Percentiles rank a stretch among this genome's conserved stretches.
phyloP scores from a whole-genome alignment of 2,329 filamentous ascomycete genomes.

The Neofusicoccum ribis region DNA sequence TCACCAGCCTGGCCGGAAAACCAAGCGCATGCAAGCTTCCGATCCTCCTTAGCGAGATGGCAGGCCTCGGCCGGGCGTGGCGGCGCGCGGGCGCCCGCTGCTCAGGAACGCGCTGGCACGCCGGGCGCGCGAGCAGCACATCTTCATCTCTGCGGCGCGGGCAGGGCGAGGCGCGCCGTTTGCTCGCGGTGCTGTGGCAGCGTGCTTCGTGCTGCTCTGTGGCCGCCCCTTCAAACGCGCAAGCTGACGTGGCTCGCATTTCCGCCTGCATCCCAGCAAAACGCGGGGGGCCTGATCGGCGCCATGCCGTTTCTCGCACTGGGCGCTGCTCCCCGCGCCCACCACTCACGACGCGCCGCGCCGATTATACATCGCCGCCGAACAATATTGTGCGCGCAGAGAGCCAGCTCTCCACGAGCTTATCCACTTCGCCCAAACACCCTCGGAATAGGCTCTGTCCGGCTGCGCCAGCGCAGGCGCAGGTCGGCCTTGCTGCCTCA shows the following conservation, averaged over 20 bases:
- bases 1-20: conserved; percentile 6
- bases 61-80: not conserved
- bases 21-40: conserved; percentile 11
- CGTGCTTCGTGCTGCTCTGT: not conserved
- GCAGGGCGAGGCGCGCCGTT: conserved; percentile 9
- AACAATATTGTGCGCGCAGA: not conserved
- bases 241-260: conserved; percentile 16
- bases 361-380: not conserved
- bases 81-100: not conserved
- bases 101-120: not conserved
- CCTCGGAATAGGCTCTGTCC: conserved; percentile 6
- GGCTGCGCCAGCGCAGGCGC: not conserved
- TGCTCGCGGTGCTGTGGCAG: conserved; percentile 6
- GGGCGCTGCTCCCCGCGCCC: not conserved
- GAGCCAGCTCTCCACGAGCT: conserved; percentile 3
- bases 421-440: conserved; percentile 3
- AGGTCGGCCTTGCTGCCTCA: conserved; percentile 13
- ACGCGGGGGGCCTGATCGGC: conserved; percentile 17
- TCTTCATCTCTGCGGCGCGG: conserved; percentile 9
- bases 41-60: not conserved
- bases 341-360: conserved; percentile 1
- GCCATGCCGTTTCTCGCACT: not conserved
- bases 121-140: not conserved
- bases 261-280: conserved; percentile 7
- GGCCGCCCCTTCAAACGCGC: conserved; percentile 15